Percentiles rank a stretch among this genome's conserved stretches.
phyloP scores from a whole-genome alignment of 2,329 filamentous ascomycete genomes.

The Fusarium transvaalense region DNA sequence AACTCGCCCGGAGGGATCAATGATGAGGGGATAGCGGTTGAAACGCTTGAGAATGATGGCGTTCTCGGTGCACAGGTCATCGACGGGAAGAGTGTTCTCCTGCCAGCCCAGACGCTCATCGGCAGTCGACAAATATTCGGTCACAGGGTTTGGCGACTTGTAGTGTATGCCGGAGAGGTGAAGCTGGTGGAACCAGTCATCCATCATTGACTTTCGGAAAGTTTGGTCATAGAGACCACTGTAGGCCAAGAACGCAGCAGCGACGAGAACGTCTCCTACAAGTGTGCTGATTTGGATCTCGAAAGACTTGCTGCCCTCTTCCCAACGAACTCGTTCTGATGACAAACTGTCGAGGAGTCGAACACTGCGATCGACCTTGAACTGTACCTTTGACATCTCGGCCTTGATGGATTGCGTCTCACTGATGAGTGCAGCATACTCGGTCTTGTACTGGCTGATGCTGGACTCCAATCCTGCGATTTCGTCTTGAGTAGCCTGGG shows the following conservation, averaged over 20 bases:
- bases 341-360: conserved; percentile 94
- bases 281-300: conserved; percentile 97
- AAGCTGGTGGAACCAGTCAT: conserved; percentile 96
- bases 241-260: conserved; percentile 97
- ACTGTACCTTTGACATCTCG: conserved; percentile 96
- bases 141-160: conserved; percentile 94
- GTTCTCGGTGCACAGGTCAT: conserved; percentile 98
- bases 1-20: conserved; percentile 94
- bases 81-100: conserved; percentile 90
- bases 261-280: conserved; percentile 93
- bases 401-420: conserved; percentile 97
- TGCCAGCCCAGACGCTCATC: conserved; percentile 97
- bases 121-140: conserved; percentile 95
- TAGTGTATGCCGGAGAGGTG: conserved; percentile 91
- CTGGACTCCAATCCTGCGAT: conserved; percentile 87
- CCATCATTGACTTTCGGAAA: conserved; percentile 96
- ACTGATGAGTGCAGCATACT: conserved; percentile 95
- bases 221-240: conserved; percentile 97
- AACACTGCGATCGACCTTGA: conserved; percentile 97
- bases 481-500: conserved; percentile 89
- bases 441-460: conserved; percentile 94
- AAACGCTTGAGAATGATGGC: conserved; percentile 97
- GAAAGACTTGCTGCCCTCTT: conserved; percentile 97
- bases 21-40: conserved; percentile 98
- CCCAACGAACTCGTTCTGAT: conserved; percentile 93